phyloP scores from a whole-genome alignment of 192 early-diverging fungal species.

The Spizellomyces punctatus region DNA sequence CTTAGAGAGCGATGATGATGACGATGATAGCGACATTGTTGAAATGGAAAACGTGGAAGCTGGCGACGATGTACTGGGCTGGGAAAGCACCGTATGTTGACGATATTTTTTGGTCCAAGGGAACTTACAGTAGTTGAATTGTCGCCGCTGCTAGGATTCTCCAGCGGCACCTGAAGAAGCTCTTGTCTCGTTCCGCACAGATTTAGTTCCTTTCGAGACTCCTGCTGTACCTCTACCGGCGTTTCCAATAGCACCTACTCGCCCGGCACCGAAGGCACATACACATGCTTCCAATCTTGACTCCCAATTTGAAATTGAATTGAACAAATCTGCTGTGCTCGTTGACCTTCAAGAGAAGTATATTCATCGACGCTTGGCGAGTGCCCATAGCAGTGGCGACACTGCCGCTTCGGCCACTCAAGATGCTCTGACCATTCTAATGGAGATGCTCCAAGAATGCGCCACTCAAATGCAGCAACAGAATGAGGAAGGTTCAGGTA shows the following conservation, averaged over 20 bases:
- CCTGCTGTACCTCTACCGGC: not conserved
- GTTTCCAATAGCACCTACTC: not conserved
- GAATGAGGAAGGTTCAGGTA: too few species aligned
- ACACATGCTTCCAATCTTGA: conserved; percentile 5
- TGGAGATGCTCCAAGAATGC: conserved; percentile 4
- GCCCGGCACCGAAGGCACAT: not conserved
- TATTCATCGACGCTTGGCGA: conserved; percentile 17
- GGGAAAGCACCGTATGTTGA: too few species aligned
- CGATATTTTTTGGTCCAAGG: too few species aligned
- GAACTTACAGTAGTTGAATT: too few species aligned
- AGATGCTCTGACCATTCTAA: conserved; percentile 17
- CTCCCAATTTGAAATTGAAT: not conserved
- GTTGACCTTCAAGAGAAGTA: conserved; percentile 16
- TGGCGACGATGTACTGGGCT: too few species aligned
- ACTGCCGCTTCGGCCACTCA: not conserved
- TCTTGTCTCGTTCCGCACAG: not conserved
- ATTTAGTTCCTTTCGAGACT: not conserved
- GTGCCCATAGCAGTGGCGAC: not conserved
- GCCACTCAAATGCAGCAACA: too few species aligned
- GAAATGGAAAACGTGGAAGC: too few species aligned
- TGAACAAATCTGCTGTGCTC: conserved; percentile 20
- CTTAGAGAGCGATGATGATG: too few species aligned
- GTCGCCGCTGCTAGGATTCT: too few species aligned
- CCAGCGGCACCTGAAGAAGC: too few species aligned
- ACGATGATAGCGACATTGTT: too few species aligned